Evolutionary conservation across 306 rosid species (phyloP).

Genomic region (Quercus aquifolioides): DNA sequence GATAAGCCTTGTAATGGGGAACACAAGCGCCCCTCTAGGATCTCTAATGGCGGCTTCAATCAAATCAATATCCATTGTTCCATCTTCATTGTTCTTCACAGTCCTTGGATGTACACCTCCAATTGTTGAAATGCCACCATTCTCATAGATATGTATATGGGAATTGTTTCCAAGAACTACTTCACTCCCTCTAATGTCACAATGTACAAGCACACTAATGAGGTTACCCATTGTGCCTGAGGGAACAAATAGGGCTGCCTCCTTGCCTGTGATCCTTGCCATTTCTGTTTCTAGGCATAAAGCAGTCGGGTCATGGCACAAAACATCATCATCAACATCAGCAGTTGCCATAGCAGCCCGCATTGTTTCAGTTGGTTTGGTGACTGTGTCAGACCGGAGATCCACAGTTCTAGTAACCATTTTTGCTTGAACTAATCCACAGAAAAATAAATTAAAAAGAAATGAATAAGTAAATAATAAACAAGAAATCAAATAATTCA

Average conservation of each 20-base stretch:
- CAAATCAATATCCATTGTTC: constrained; percentile 77
- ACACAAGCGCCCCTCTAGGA: constrained; percentile 53
- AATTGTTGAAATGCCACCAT: constrained; percentile 87
- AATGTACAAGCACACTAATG: constrained; percentile 77
- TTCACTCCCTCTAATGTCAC: constrained; percentile 89
- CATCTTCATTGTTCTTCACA: constrained; percentile 66
- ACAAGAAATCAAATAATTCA: constrained; percentile 3
- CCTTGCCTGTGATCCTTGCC: constrained; percentile 77
- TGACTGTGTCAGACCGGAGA: constrained; percentile 86
- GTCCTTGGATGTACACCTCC: constrained; percentile 90
- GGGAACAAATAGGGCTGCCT: constrained; percentile 87
- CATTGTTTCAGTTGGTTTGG: constrained; percentile 83
- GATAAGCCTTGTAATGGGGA: constrained; percentile 81
- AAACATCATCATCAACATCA: constrained; percentile 86
- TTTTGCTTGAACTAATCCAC: constrained; percentile 32
- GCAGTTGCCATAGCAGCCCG: constrained; percentile 82
- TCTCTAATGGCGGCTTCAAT: constrained; percentile 81
- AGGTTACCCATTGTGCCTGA: constrained; percentile 99
- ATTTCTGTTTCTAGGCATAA: constrained; percentile 60
- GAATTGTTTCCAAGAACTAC: constrained; percentile 81
- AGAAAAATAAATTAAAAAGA: background rate
- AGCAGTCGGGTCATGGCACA: constrained; percentile 72
- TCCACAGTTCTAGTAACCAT: constrained; percentile 77
- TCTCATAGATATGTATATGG: constrained; percentile 74
- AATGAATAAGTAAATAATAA: background rate